A percentile compares a stretch with the other conserved stretches of the same genome.
phyloP scores from a whole-genome alignment of 2,329 filamentous ascomycete species.

The Ceratocystis alfenasii region DNA sequence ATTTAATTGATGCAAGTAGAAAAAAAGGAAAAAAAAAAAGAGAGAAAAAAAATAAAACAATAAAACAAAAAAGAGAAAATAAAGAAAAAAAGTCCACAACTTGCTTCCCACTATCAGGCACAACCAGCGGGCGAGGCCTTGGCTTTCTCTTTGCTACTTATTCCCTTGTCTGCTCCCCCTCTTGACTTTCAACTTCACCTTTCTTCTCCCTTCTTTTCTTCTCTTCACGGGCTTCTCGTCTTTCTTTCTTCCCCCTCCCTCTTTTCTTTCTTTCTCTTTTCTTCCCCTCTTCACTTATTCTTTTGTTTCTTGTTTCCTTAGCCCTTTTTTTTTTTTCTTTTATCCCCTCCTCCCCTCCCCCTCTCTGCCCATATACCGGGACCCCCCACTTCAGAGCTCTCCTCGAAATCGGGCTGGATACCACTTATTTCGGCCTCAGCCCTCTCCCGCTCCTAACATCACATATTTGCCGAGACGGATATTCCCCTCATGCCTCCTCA shows the following conservation, averaged over 20 bases:
- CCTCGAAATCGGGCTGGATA: constrained; percentile 1
- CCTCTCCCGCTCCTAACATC: constrained; percentile 20
- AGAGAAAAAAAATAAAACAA: neutral
- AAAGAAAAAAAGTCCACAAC: constrained; percentile 1
- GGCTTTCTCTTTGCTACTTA: neutral
- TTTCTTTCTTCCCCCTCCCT: constrained; percentile 13
- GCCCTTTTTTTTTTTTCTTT: constrained; percentile 26
- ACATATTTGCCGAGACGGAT: neutral
- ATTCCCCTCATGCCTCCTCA: constrained; percentile 65
- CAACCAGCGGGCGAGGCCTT: neutral
- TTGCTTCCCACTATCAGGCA: constrained; percentile 3
- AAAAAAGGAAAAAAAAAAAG: neutral
- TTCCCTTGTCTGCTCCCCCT: constrained; percentile 22
- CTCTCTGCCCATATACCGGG: constrained; percentile 8
- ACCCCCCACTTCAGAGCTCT: constrained; percentile 12
- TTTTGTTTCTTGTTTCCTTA: constrained; percentile 27
- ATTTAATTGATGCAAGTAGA: neutral
- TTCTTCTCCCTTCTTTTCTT: constrained; percentile 31
- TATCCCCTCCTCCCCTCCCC: constrained; percentile 26
- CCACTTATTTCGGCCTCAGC: constrained; percentile 14
- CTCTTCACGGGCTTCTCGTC: constrained; percentile 24
- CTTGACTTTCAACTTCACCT: constrained; percentile 32
- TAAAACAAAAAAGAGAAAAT: neutral
- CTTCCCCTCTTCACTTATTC: constrained; percentile 9
- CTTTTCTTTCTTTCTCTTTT: constrained; percentile 14